Base-by-base conservation (phyloP, 371 early-diverging fungal species). In the Syncephalastrum racemosum region DNA sequence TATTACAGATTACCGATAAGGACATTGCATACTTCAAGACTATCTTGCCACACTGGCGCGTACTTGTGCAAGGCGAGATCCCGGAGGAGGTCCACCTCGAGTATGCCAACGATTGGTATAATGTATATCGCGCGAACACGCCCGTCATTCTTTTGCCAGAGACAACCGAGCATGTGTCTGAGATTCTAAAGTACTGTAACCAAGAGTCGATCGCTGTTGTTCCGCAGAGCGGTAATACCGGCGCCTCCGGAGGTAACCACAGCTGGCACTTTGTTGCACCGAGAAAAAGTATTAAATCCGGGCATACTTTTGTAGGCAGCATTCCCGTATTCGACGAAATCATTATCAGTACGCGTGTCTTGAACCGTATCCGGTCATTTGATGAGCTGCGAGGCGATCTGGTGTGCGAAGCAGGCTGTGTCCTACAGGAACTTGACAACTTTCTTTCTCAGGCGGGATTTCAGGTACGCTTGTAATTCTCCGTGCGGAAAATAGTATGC, bases 141-240 rank as follows among this genome's bases (percentile, higher is more conserved):
- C 65, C 75, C 16, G 62, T 92, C 24, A 91, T 96, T 3, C 73
- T 95, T 36, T 80, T 84, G 48, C 98, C 98, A 4, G 84, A 83
- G 24, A 84, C 89, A 0, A 89, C 93, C 1, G 72, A 85, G 18
- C 89, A 97, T 63, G 95, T 97, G 12, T 80, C 90, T 0, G 63
- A 82, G 49, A 83, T 96, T n/a, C 64, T 97, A 15, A 79, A 73
- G 43, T 91, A 97, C 66, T 98, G 98, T 76, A 87, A 92, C 63
- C 80, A 84, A 15, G 59, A 85, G n/a, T 64, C 46, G 59, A 67
- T 97, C 18, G 95, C 94, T 1, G 90, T 98, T 15, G 94, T 93
- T 0, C 95, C 97, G 24, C 98, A 98, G 67, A 95, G 98, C 54
- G 98, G 97, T 23, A 96, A 96, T 71, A 97, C 96, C 2, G 91